These are phyloP conservation scores for Colletotrichum agaves DNA, from an alignment of 2,329 filamentous ascomycete genomes.

Conservation along the genomic window DNA sequence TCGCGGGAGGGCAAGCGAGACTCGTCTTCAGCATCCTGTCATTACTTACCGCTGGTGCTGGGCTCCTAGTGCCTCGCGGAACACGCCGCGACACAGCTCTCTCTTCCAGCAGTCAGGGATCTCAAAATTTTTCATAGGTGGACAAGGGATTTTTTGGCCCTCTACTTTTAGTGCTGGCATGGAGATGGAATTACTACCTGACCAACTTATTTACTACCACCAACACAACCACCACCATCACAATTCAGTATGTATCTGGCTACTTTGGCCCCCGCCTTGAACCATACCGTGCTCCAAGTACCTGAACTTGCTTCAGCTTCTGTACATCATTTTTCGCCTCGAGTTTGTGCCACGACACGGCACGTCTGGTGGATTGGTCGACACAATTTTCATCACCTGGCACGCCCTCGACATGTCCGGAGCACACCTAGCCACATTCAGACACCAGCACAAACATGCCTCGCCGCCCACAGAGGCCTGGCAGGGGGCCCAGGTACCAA, in stretches of 20 bases:
- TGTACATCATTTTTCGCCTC: not conserved
- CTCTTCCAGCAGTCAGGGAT: slow-evolving; percentile 12
- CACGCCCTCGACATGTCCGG: slow-evolving; percentile 13
- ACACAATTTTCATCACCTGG: slow-evolving; percentile 11
- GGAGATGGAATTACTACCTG: not conserved
- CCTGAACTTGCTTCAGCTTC: not conserved
- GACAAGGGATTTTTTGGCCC: not conserved
- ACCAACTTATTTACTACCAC: too few relatives aligned
- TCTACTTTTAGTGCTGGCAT: slow-evolving; percentile 14
- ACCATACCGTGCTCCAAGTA: not conserved
- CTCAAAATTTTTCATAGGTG: not conserved
- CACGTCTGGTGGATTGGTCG: not conserved
- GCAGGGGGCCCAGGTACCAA: not conserved
- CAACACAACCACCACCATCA: not conserved
- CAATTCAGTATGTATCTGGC: not conserved
- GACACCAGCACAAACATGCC: not conserved
- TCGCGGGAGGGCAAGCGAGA: not conserved
- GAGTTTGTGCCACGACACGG: slow-evolving; percentile 2
- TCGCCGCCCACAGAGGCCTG: slow-evolving; percentile 4
- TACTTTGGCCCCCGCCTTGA: too few relatives aligned
- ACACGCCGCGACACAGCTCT: slow-evolving; percentile 6
- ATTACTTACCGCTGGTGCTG: not conserved
- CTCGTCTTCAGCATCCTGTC: too few relatives aligned
- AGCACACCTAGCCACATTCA: slow-evolving; percentile 13
- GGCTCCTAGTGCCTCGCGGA: not conserved